Evolutionary conservation across 1,284 basidiomycete species (phyloP), one percentile per base, ranked within the genome.

Genomic region (Ceratobasidium theobromae): DNA sequence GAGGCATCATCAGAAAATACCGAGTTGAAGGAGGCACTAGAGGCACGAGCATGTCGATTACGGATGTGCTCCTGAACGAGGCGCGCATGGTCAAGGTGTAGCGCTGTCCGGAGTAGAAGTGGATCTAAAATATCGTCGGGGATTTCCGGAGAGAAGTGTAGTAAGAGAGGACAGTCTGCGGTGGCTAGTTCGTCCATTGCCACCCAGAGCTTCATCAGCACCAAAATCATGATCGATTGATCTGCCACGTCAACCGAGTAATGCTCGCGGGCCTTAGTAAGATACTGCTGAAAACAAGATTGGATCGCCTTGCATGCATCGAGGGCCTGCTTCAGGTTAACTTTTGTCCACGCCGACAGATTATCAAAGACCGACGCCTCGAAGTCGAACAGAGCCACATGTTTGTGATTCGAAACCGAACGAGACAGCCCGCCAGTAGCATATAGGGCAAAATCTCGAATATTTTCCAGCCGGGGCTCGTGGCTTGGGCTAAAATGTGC

Each of bases 131-230:
- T 70, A 1, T 41, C 40, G 0, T 62, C 30, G 0, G 77, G 72
- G 0, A 84, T 70, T 67, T 82, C 82, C 0, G 81, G 82, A 2
- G 79, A 78, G 60, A 80, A 84, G 2, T 78, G 71, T 0, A 38
- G 46, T 0, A 84, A 72, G 0, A 82, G 70, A 0, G 77, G 77
- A 46, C 73, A 73, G 2, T 74, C 71, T 0, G 23, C 25, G 6
- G 77, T 70, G 4, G 71, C 75, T 0, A 79, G n/a, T 28, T 72
- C 73, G 69, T 84, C 82, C 0, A 84, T 72, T 0, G 75, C 77
- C 0, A 80, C 72, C 81, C 80, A 82, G 12, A 83, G 73, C 14
- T 79, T 75, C 5, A 81, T 70, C 2, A 76, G 67, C 0, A 77
- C 79, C 46, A 83, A 71, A 16, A 81, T 68, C 76, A 81, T 79